Conservation (phyloP, 371 early-diverging fungal species). For the Saksenaea vasiformis region DNA sequence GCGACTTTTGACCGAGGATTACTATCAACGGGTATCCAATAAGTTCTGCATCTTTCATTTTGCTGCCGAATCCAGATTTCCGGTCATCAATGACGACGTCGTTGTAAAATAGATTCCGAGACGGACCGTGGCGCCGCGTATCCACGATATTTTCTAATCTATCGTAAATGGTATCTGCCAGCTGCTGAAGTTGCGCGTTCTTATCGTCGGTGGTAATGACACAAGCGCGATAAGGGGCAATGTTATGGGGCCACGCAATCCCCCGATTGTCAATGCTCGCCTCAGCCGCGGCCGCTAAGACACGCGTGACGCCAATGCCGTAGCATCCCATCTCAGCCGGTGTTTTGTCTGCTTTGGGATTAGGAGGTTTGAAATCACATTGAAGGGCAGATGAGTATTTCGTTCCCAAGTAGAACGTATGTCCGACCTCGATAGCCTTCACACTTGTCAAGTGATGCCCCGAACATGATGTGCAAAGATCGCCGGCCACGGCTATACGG, state of each 20-base stretch:
- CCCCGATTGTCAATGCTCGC: conserved; percentile 66
- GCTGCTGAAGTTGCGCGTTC: conserved; percentile 27
- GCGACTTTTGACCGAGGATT: conserved; percentile 63
- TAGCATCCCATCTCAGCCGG: conserved; percentile 92
- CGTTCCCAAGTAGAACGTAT: conserved; percentile 90
- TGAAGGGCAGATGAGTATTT: conserved; percentile 75
- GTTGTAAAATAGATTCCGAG: conserved; percentile 4
- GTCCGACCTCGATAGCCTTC: conserved; percentile 88
- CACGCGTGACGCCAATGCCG: conserved; percentile 84
- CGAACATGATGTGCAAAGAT: conserved; percentile 65
- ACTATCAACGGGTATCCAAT: conserved; percentile 74
- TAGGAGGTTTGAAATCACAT: conserved; percentile 53
- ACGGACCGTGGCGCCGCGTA: neutral
- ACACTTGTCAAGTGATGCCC: conserved; percentile 41
- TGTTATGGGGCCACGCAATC: conserved; percentile 73
- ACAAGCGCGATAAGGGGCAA: conserved; percentile 76
- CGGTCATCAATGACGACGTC: conserved; percentile 59
- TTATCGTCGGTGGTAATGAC: conserved; percentile 63
- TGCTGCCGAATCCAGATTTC: conserved; percentile 61
- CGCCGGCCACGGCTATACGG: conserved; percentile 61
- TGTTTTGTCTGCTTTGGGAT: conserved; percentile 21
- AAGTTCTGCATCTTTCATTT: conserved; percentile 75
- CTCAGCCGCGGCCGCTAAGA: conserved; percentile 81
- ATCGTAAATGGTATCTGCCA: conserved; percentile 55
- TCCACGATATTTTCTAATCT: conserved; percentile 15